Percentiles rank a stretch among this genome's conserved stretches.
These are phyloP conservation scores for Aspergillus hancockii DNA, from an alignment of 495 filamentous ascomycete genomes.

Conservation along the genomic window DNA sequence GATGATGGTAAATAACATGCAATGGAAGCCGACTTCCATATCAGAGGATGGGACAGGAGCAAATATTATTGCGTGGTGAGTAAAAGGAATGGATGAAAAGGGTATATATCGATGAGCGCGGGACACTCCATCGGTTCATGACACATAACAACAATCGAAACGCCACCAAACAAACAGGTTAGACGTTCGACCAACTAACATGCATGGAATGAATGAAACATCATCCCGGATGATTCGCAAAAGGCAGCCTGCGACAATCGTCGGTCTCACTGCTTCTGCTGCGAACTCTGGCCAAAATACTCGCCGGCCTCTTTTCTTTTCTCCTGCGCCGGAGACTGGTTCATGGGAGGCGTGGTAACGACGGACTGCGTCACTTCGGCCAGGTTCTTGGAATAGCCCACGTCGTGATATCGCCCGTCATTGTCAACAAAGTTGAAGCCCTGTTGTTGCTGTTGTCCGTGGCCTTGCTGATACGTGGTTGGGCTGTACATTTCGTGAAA, in stretches of 20 bases:
- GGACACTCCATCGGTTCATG: neutral
- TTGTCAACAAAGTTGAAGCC: constrained; percentile 28
- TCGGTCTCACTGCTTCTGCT: neutral
- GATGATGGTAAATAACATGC: neutral
- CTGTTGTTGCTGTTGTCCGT: constrained; percentile 12
- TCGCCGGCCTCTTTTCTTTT: neutral
- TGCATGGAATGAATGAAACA: neutral
- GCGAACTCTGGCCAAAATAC: neutral
- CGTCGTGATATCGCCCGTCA: constrained; percentile 22
- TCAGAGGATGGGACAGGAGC: neutral
- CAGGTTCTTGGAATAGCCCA: constrained; percentile 13
- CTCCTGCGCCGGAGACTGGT: neutral
- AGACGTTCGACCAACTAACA: neutral
- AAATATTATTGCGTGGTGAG: neutral
- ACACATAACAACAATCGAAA: neutral
- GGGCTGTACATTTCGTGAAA: constrained; percentile 11
- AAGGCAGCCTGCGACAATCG: neutral
- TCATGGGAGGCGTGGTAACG: neutral
- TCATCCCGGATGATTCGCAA: neutral
- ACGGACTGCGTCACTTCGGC: neutral
- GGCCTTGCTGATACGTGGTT: constrained; percentile 10
- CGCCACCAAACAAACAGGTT: neutral
- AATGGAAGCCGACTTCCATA: neutral
- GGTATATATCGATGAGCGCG: neutral
- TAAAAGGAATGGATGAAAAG: neutral